Evolutionary conservation across 805 yeast genomes (phyloP).

Genomic region (Metschnikowia proteae): DNA sequence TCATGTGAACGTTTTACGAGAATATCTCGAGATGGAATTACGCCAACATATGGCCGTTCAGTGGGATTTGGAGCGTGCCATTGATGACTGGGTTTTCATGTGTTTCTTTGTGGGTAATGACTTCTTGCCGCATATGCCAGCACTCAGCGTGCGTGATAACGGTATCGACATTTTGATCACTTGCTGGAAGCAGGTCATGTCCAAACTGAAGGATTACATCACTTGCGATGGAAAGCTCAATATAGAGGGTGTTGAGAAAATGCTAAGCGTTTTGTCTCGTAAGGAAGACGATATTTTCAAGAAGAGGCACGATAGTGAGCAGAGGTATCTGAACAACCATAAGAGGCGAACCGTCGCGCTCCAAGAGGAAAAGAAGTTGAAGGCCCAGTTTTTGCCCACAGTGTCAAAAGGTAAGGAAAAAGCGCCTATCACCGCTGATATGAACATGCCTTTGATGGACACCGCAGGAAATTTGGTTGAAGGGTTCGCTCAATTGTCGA

Average conservation of each 20-base stretch:
- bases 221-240: constrained; percentile 88
- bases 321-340: constrained; percentile 59
- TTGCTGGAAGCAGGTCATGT: constrained; percentile 77
- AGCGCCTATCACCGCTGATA: constrained; percentile 67
- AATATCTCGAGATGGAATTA: constrained; percentile 81
- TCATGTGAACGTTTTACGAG: constrained; percentile 81
- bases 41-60: constrained; percentile 67
- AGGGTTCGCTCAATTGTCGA: constrained; percentile 59
- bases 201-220: constrained; percentile 67
- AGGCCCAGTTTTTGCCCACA: constrained; percentile 44
- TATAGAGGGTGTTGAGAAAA: constrained; percentile 67
- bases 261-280: constrained; percentile 59
- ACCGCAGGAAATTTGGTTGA: constrained; percentile 69
- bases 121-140: constrained; percentile 94
- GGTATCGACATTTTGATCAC: constrained; percentile 78
- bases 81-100: constrained; percentile 98
- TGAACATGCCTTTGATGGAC: constrained; percentile 72
- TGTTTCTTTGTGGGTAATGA: constrained; percentile 99
- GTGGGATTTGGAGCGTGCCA: constrained; percentile 89
- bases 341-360: constrained; percentile 53
- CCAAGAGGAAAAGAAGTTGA: constrained; percentile 44
- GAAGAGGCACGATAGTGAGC: constrained; percentile 63
- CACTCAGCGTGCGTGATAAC: constrained; percentile 90
- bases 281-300: constrained; percentile 79
- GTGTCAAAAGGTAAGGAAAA: constrained; percentile 71